Base-by-base conservation (phyloP, 1,284 basidiomycete genomes). In the Schizopora paradoxa region DNA sequence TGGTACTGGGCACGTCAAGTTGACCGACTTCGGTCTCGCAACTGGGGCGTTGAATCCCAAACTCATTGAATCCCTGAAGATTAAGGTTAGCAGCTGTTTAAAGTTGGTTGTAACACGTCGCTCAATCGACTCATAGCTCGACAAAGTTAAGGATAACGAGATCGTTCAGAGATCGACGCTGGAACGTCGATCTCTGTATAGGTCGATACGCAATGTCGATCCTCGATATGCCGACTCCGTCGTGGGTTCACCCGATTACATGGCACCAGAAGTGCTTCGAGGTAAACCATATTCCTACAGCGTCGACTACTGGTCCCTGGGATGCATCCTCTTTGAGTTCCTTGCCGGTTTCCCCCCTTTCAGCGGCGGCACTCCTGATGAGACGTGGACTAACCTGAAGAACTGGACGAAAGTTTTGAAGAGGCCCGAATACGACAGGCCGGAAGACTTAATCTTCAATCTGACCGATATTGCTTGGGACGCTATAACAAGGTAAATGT, bases 351-450 rank as follows among this genome's bases (percentile, higher is more conserved):
- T 97, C 71, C 96, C 96, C 7, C 96, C 96, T 0, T 99, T 99
- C 71, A 95, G 90, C 43, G 96, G 96, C 10, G 82, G 86, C 34
- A 92, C 87, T 0, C 88, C 94, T 0, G 95, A 99, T 58, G 96
- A 99, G 67, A 99, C 96, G 0, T 99, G 96, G 93, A 92, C 92
- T 16, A 99, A 99, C 65, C 70, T 99, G 56, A 98, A 98, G 69
- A 98, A 97, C 64, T 99, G 96, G 96, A 79, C 84, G 19, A 88
- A 88, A 56, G 91, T 94, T 2, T 74, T 99, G 3, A 75, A 87
- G 16, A 68, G 96, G 51, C 96, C 96, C 1, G 88, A 96, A 55
- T 99, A 99, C 59, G 93, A 97, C 61, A 86, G 90, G 54, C 87
- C 89, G 2, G 94, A 99, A 62, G 96, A 99, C 66, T 72, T 95